phyloP scores from a whole-genome alignment of 192 early-diverging fungal species.

The Coemansia sp. region DNA sequence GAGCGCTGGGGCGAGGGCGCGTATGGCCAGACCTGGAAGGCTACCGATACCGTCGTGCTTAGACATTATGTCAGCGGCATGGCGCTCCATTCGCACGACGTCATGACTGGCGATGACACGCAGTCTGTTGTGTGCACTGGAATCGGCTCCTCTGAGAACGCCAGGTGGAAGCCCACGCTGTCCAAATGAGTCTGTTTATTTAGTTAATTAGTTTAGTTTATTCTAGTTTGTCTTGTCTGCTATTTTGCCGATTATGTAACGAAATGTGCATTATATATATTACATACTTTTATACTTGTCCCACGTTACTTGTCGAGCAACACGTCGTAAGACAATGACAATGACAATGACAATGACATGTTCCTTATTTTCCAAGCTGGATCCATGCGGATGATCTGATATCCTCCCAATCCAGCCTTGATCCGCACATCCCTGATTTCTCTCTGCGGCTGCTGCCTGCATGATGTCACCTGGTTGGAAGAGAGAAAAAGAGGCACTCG shows the following conservation, averaged over 20 bases:
- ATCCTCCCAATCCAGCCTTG: no score
- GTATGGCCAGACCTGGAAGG: constrained; percentile 55
- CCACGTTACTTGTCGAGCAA: no score
- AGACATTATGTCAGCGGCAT: constrained; percentile 57
- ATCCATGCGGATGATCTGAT: no score
- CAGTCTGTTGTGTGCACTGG: constrained; percentile 58
- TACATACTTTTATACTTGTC: no score
- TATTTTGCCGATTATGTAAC: neutral
- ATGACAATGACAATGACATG: no score
- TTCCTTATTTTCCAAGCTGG: no score
- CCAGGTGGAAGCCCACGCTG: constrained; percentile 46
- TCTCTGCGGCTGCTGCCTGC: no score
- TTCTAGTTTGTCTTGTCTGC: neutral
- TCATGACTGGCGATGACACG: constrained; percentile 35
- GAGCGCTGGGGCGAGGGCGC: constrained; percentile 54
- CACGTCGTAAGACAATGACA: no score
- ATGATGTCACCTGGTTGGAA: no score
- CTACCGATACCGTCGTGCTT: constrained; percentile 49
- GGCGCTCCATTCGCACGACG: constrained; percentile 54
- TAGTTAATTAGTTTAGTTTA: neutral
- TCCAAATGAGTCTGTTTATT: neutral
- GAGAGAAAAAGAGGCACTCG: no score
- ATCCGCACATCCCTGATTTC: no score
- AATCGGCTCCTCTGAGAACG: constrained; percentile 55
- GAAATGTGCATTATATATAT: neutral